Conservation (phyloP, 352 stramenopile species). For the Pythium aristosporum region DNA sequence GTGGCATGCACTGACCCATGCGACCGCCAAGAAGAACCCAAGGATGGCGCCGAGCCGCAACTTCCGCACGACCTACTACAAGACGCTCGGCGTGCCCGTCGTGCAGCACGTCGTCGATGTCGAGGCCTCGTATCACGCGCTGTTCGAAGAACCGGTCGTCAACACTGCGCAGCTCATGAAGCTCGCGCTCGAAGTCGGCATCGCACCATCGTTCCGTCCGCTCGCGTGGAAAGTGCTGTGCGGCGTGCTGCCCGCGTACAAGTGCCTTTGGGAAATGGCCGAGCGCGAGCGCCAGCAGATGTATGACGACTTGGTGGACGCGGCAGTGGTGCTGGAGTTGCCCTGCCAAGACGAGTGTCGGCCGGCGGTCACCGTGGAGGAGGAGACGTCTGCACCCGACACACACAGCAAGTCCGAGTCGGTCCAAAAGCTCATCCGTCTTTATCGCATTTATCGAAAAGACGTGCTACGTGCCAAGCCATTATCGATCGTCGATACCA, state of each 20-base stretch:
- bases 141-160: conserved; percentile 54
- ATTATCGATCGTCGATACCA: neutral
- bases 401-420: neutral
- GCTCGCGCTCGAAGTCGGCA: conserved; percentile 71
- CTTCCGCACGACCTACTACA: conserved; percentile 88
- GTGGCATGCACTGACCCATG: conserved; percentile 5
- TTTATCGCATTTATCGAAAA: conserved; percentile 23
- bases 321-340: conserved; percentile 46
- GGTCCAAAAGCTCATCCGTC: conserved; percentile 7
- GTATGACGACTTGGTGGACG: conserved; percentile 62
- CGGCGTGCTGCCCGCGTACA: conserved; percentile 54
- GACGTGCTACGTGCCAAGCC: conserved; percentile 15
- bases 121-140: conserved; percentile 67
- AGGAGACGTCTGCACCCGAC: neutral
- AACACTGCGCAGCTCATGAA: conserved; percentile 72
- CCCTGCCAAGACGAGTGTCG: conserved; percentile 5
- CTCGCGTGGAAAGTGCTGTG: conserved; percentile 61
- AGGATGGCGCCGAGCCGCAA: conserved; percentile 70
- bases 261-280: conserved; percentile 61
- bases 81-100: conserved; percentile 82
- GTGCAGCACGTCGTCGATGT: conserved; percentile 83
- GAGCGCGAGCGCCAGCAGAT: conserved; percentile 50
- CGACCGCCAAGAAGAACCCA: neutral
- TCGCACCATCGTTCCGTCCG: conserved; percentile 50
- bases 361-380: neutral